Conservation (phyloP, 768 basidiomycete genomes). For the Pleurotus djamor region DNA sequence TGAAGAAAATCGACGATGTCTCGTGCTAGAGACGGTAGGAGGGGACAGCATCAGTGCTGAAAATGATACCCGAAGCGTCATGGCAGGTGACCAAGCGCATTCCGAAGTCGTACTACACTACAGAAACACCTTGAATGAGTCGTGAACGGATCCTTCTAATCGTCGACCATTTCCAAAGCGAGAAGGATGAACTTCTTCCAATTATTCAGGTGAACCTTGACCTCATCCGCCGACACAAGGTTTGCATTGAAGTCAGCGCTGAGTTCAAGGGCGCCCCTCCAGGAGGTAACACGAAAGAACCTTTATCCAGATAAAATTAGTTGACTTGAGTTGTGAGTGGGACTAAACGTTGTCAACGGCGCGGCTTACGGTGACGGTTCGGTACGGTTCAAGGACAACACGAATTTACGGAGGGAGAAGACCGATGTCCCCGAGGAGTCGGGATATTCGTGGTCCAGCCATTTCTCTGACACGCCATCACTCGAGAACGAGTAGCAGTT, state of each 20-base stretch:
- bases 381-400: conserved; percentile 18
- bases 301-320: too few species aligned
- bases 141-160: too few species aligned
- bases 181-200: conserved; percentile 7
- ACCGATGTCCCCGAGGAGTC: conserved; percentile 4
- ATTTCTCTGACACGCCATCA: conserved; percentile 16
- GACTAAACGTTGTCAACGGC: background rate
- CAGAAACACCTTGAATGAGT: too few species aligned
- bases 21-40: too few species aligned
- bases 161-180: too few species aligned
- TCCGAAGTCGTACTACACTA: too few species aligned
- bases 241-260: conserved; percentile 22
- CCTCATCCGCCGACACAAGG: conserved; percentile 7
- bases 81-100: too few species aligned
- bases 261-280: conserved; percentile 18
- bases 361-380: conserved; percentile 24
- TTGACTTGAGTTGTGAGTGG: too few species aligned
- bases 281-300: conserved; percentile 21
- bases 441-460: conserved; percentile 8
- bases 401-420: conserved; percentile 14
- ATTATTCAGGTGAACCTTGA: conserved; percentile 9
- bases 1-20: too few species aligned
- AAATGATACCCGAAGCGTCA: too few species aligned
- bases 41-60: too few species aligned
- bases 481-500: conserved; percentile 15